A percentile compares a stretch with the other conserved stretches of the same genome.
phyloP scores from a whole-genome alignment of 371 early-diverging fungal species.

The Mortierella sp. region DNA sequence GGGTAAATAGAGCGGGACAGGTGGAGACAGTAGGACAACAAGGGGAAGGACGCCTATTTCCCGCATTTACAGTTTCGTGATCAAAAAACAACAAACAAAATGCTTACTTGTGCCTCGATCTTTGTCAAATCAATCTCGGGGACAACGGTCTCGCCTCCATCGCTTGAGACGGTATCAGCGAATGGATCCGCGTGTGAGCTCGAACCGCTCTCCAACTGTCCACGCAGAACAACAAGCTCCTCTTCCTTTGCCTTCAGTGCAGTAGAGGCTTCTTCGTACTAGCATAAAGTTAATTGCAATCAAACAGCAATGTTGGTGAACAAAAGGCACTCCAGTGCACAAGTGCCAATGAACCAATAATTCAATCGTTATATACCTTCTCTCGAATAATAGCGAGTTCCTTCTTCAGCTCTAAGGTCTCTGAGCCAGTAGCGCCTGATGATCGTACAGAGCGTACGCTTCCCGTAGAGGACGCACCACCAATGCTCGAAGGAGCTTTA shows the following conservation, averaged over 20 bases:
- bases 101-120: conserved; percentile 49
- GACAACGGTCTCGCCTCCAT: conserved; percentile 54
- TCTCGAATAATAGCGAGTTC: conserved; percentile 43
- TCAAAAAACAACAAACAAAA: conserved; percentile 12
- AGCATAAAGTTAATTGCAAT: neutral
- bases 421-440: conserved; percentile 37
- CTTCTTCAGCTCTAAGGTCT: conserved; percentile 47
- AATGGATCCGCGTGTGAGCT: conserved; percentile 41
- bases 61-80: conserved; percentile 13
- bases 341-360: neutral
- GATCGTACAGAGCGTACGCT: conserved; percentile 44
- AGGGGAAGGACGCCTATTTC: neutral
- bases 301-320: neutral
- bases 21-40: conserved; percentile 1
- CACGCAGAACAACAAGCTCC: conserved; percentile 39
- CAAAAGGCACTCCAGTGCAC: neutral
- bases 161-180: conserved; percentile 51
- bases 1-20: conserved; percentile 10
- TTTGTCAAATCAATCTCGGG: conserved; percentile 54
- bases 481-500: conserved; percentile 17
- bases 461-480: conserved; percentile 32
- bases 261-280: conserved; percentile 46
- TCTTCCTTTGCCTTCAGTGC: conserved; percentile 44
- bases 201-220: conserved; percentile 31
- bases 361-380: conserved; percentile 24